phyloP scores from a whole-genome alignment of 345 rosid species.

The Jatropha curcas region DNA sequence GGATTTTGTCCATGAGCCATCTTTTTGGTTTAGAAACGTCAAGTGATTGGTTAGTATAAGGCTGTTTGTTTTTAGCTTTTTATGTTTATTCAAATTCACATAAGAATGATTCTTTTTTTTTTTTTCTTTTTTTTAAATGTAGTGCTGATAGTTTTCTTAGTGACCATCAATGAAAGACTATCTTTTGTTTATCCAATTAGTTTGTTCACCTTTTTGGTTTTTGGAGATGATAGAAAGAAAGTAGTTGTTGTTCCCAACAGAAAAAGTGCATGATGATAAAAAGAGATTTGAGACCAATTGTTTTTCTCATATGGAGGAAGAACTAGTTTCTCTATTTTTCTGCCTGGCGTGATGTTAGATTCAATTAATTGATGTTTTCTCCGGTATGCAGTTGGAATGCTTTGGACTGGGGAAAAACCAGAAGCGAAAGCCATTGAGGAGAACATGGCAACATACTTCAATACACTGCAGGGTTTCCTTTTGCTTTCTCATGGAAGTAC shows the following conservation, averaged over 20 bases:
- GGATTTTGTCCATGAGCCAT: not conserved
- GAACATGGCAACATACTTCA: constrained; percentile 66
- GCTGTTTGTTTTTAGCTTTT: too few relatives aligned
- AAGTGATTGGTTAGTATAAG: not conserved
- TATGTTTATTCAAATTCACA: too few relatives aligned
- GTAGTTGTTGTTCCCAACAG: not conserved
- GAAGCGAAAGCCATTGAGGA: constrained; percentile 67
- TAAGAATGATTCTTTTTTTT: too few relatives aligned
- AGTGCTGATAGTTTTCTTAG: too few relatives aligned
- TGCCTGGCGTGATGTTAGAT: not conserved
- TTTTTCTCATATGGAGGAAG: not conserved
- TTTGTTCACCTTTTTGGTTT: too few relatives aligned
- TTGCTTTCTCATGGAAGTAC: constrained; percentile 76
- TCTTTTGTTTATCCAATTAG: too few relatives aligned
- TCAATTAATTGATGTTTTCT: constrained; percentile 1
- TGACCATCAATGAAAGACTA: too few relatives aligned
- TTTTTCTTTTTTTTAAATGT: too few relatives aligned
- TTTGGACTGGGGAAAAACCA: constrained; percentile 77
- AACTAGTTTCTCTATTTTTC: not conserved
- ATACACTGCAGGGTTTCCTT: constrained; percentile 76
- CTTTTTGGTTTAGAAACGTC: not conserved
- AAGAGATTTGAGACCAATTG: not conserved
- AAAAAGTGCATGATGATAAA: not conserved
- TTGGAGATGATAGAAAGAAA: too few relatives aligned
- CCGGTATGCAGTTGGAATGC: constrained; percentile 70